A percentile compares a stretch with the other conserved stretches of the same genome.
Conservation (phyloP, 2,329 filamentous ascomycete genomes). For the Phialocephala subalpina region DNA sequence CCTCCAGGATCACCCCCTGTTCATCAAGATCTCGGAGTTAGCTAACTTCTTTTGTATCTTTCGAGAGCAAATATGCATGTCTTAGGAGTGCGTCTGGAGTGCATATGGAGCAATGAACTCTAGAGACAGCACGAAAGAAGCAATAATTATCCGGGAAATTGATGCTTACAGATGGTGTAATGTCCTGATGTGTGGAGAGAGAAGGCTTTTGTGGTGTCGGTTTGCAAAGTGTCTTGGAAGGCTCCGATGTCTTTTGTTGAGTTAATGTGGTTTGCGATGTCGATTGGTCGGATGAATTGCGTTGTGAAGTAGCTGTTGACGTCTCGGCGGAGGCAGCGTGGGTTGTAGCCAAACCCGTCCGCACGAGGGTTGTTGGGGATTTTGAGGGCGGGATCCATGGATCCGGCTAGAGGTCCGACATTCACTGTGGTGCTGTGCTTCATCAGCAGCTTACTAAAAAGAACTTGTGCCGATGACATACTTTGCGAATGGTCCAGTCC, state of each 20-base stretch:
- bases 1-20: slow-evolving; percentile 8
- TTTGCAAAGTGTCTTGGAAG: neutral
- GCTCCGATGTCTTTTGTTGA: neutral
- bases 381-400: neutral
- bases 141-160: no score
- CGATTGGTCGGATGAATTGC: neutral
- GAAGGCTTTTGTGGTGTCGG: neutral
- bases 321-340: slow-evolving; percentile 3
- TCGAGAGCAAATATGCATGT: no score
- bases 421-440: neutral
- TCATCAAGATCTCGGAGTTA: no score
- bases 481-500: slow-evolving; percentile 7
- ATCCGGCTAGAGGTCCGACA: neutral
- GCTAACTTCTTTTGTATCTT: no score
- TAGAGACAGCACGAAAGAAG: no score
- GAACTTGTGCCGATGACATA: neutral
- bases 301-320: slow-evolving; percentile 7
- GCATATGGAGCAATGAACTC: no score
- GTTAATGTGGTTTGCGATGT: neutral
- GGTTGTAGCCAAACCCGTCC: slow-evolving; percentile 2
- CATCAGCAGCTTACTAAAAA: neutral
- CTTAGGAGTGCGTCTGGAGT: no score
- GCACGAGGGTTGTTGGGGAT: neutral
- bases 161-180: neutral
- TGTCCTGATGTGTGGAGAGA: neutral